Evolutionary conservation across 805 yeast genomes (phyloP).

Genomic region (Wickerhamiella lipophila): DNA sequence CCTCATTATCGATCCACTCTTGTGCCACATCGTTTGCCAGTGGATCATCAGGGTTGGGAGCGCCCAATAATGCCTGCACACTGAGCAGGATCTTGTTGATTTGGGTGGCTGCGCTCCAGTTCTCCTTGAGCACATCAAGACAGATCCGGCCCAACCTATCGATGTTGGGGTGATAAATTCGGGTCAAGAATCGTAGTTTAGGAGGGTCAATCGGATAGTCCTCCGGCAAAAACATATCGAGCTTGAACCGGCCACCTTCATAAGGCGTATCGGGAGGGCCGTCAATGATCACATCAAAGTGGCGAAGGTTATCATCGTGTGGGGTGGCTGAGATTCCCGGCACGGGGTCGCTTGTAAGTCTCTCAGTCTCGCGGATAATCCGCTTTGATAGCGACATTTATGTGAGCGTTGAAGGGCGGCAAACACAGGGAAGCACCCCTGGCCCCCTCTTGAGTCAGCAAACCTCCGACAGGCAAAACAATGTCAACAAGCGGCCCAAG

Average conservation of each 20-base stretch:
- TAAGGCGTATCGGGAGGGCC: conserved; percentile 91
- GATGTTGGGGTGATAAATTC: conserved; percentile 92
- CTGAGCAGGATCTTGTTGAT: conserved; percentile 84
- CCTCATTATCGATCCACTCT: conserved; percentile 83
- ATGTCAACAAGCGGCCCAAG: conserved; percentile 19
- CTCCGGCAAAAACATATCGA: conserved; percentile 85
- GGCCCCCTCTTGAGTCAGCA: conserved; percentile 2
- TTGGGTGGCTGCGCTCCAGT: conserved; percentile 97
- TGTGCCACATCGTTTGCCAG: conserved; percentile 96
- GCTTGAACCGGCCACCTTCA: conserved; percentile 59
- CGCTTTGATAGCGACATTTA: conserved; percentile 57
- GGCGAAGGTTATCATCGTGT: conserved; percentile 84
- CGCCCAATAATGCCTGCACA: conserved; percentile 84
- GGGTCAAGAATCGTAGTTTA: conserved; percentile 83
- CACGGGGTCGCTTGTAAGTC: conserved; percentile 85
- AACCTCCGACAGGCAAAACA: background rate
- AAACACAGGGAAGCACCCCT: too few relatives aligned
- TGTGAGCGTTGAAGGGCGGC: background rate
- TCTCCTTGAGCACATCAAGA: conserved; percentile 82
- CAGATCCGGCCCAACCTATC: conserved; percentile 93
- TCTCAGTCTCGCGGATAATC: conserved; percentile 91
- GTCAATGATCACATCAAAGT: conserved; percentile 80
- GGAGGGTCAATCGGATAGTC: conserved; percentile 99
- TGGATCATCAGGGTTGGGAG: conserved; percentile 98
- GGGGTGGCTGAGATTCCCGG: conserved; percentile 92